Conservation (phyloP, 495 filamentous ascomycete genomes). For the Tuber brumale region DNA sequence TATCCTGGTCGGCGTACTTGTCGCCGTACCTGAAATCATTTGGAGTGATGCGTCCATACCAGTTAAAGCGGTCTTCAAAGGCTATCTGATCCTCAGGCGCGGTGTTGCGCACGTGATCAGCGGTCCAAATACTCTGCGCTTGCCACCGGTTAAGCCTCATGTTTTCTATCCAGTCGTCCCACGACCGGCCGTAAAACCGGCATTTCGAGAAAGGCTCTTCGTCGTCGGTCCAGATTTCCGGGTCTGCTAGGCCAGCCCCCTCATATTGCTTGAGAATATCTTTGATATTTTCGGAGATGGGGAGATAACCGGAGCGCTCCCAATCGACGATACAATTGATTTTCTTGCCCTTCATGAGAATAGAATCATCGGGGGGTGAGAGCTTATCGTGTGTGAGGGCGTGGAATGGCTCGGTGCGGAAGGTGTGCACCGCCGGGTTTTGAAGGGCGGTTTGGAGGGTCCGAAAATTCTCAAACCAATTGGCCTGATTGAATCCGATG, state of each 20-base stretch:
- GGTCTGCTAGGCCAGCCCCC: background rate
- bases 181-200: background rate
- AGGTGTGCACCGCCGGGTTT: background rate
- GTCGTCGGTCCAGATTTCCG: background rate
- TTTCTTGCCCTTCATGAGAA: background rate
- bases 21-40: background rate
- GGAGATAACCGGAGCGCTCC: background rate
- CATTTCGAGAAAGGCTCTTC: background rate
- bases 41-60: constrained; percentile 1
- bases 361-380: background rate
- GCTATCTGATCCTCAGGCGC: background rate
- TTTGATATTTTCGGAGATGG: background rate
- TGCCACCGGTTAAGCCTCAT: background rate
- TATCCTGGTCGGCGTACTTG: constrained; percentile 1
- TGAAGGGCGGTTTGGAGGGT: background rate
- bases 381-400: background rate
- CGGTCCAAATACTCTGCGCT: background rate
- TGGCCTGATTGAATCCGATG: background rate
- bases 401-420: background rate
- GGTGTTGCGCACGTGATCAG: fast-evolving
- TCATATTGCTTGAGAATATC: background rate
- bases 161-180: background rate
- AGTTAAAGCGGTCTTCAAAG: background rate
- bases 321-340: background rate
- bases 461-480: background rate